Base-by-base conservation (phyloP, 2,329 filamentous ascomycete species). In the Aspergillus pseudotamarii region DNA sequence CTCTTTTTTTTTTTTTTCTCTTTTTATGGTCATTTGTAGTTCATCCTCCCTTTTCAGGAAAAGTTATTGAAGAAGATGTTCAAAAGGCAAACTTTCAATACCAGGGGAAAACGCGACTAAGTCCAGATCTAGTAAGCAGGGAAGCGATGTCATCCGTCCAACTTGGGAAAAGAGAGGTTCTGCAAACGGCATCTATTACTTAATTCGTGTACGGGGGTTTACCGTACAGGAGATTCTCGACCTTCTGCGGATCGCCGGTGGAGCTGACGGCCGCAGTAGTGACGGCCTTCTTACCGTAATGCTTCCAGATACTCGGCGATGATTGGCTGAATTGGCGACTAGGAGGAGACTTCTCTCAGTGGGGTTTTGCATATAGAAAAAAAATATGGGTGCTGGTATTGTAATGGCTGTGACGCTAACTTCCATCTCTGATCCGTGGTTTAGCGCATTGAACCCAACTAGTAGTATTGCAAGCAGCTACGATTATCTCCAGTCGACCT, bases 161-260 rank as follows among this genome's bases (percentile, higher is more conserved):
- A 48, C 23, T 48, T 48, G 23, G 45, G 45, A 48, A 48, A 28
- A 9, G 12, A 26, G 46, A 6, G 12, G 6, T 50, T 50, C 46
- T 50, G 46, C 28, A 51, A 51, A 51, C 48, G 48, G 48, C 54
- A 28, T n/a, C 23, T 28, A 30, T 57, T 57, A 57, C 36, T 45
- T 57, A 28, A 57, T 45, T 57, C 19, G 28, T 6, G 14, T 57
- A 57, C 5, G n/a, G 21, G 36, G 21, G 9, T 30, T 51, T 51
- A 51, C 48, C 48, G 12, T 51, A 48, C 21, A 26, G 21, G 28
- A 51, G 48, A 51, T 51, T 51, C 48, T 51, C 48, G 48, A 51
- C 48, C 48, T 26, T 48, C 23, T 48, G 45, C 45, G 45, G 45
- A 48, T 48, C 45, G 21, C 21, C 11, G 12, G 45, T 23, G 45